Evolutionary conservation across 805 yeast genomes (phyloP).

Genomic region (Brettanomyces bruxellensis): DNA sequence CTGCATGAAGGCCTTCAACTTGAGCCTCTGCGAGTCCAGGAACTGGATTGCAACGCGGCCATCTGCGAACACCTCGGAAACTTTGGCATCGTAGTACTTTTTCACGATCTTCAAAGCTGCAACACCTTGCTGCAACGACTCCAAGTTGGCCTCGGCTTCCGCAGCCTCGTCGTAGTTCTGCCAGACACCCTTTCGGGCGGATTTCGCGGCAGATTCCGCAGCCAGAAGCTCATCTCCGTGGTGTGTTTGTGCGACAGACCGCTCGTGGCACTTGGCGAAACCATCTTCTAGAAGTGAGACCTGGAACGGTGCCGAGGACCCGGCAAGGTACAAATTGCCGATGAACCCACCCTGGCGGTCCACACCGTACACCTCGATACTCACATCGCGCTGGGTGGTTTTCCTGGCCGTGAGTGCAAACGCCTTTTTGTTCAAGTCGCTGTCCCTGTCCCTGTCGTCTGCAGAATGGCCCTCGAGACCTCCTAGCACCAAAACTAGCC

Average conservation of each 20-base stretch:
- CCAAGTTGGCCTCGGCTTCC: constrained; percentile 26
- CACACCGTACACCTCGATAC: constrained; percentile 54
- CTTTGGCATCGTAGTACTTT: constrained; percentile 41
- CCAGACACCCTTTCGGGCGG: constrained; percentile 59
- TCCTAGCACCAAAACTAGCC: constrained; percentile 63
- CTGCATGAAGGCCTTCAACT: constrained; percentile 36
- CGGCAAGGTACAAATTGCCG: constrained; percentile 53
- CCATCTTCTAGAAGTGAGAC: constrained; percentile 52
- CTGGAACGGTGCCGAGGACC: constrained; percentile 48
- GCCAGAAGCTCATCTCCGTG: constrained; percentile 43
- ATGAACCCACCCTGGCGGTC: constrained; percentile 79
- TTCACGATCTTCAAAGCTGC: constrained; percentile 20
- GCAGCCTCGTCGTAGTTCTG: constrained; percentile 39
- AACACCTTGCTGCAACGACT: constrained; percentile 10
- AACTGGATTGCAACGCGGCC: constrained; percentile 41
- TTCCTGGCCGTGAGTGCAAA: constrained; percentile 43
- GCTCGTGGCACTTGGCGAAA: constrained; percentile 53
- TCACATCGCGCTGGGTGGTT: constrained; percentile 65
- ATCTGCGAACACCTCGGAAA: constrained; percentile 35
- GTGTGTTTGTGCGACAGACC: constrained; percentile 51
- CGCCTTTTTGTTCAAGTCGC: constrained; percentile 38
- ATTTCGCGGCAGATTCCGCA: constrained; percentile 57
- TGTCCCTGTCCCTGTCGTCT: constrained; percentile 21
- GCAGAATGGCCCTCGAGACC: constrained; percentile 43
- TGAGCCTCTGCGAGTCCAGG: constrained; percentile 28